Base-by-base conservation (phyloP, 176 grass and related monocot genomes). In the Elaeis guineensis region DNA sequence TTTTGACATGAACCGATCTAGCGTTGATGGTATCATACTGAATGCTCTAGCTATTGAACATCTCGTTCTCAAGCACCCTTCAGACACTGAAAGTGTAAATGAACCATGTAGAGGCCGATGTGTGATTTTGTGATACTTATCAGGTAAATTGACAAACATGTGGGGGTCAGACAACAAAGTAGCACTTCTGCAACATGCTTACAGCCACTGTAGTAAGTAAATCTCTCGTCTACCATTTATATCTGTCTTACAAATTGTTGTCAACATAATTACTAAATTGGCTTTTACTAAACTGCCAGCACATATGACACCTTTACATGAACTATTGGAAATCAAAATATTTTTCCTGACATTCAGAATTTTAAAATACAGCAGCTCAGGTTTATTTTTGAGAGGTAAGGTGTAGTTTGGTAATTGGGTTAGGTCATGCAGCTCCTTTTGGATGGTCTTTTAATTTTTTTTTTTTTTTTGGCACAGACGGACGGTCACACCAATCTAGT, bases 1-100 rank as follows among this genome's bases (percentile, higher is more conserved):
- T 9, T 35, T 35, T 35, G 32, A 7, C 32, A 2, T 9, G 6
- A 35, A 35, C 8, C 32, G 5, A 44, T 44, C 35, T 14, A 97
- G 88, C 35, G 78, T 96, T 0, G 87, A 87, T 6, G 92, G 86
- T 57, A 77, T 72, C 50, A 57, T 88, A 48, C 52, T 90, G 53
- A 85, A 78, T 19, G 86, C 85, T 16, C 55, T 80, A n/a, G 69
- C 75, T 19, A 90, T 96, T 25, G 86, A 96, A 63, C 91, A 90
- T 69, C 85, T 90, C 69, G 79, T 96, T 59, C 63, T 96, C 20
- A 30, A 0, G 48, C 80, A 90, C 57, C 85, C 83, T 58, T 67
- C 72, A 14, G 87, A 85, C 15, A 64, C 53, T 52, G 82, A 85
- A 15, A 60, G 77, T 21, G 83, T 86, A 77, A 72, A 57, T 35